phyloP scores from a whole-genome alignment of 345 rosid genomes.

The Arabidopsis arenosa region DNA sequence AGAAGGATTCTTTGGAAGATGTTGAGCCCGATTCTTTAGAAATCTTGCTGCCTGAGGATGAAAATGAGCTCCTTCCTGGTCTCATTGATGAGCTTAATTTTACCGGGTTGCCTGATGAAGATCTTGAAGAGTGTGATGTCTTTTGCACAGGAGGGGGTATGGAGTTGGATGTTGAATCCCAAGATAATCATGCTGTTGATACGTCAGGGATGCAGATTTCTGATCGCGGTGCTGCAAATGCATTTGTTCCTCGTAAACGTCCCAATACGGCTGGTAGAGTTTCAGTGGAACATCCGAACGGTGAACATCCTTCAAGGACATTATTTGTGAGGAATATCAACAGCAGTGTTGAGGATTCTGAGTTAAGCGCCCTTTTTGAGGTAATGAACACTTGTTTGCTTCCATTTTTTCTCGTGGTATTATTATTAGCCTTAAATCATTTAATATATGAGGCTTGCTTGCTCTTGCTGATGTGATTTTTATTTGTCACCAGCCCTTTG shows the following conservation, averaged over 20 bases:
- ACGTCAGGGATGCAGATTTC: slow-evolving; percentile 59
- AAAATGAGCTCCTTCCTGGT: slow-evolving; percentile 88
- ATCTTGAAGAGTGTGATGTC: slow-evolving; percentile 83
- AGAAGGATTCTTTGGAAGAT: slow-evolving; percentile 57
- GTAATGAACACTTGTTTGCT: slow-evolving; percentile 45
- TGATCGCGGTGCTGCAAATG: slow-evolving; percentile 58
- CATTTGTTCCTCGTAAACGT: slow-evolving; percentile 48
- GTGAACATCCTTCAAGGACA: slow-evolving; percentile 98
- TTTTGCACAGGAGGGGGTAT: slow-evolving; percentile 89
- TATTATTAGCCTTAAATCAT: no score
- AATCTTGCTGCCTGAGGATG: slow-evolving; percentile 76
- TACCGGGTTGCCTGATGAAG: slow-evolving; percentile 63
- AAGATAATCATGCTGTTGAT: slow-evolving; percentile 54
- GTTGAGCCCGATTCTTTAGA: slow-evolving; percentile 58
- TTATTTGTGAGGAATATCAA: slow-evolving; percentile 92
- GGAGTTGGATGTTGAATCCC: slow-evolving; percentile 77
- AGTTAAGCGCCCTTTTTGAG: slow-evolving; percentile 86
- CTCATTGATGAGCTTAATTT: slow-evolving; percentile 79
- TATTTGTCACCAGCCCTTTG: slow-evolving; percentile 69
- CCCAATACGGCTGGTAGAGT: slow-evolving; percentile 72
- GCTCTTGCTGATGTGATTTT: slow-evolving; percentile 31
- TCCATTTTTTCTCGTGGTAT: no score
- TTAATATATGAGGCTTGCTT: not conserved
- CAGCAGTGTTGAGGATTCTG: slow-evolving; percentile 91
- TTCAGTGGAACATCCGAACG: slow-evolving; percentile 92